Percentiles rank a stretch among this genome's conserved stretches.
Evolutionary conservation across 352 stramenopile species (phyloP).

Genomic region (Globisporangium camurandrum): DNA sequence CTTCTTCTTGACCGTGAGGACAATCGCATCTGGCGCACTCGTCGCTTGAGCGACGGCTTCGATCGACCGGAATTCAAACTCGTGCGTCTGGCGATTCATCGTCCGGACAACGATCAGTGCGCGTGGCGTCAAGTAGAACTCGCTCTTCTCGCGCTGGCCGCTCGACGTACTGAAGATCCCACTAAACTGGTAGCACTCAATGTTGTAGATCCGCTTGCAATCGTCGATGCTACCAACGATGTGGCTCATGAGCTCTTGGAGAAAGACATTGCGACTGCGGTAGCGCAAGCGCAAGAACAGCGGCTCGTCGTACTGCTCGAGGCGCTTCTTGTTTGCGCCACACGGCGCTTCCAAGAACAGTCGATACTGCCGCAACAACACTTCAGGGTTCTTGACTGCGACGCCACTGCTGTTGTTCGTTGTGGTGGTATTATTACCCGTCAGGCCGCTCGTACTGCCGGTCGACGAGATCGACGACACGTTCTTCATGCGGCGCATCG

Average conservation of each 20-base stretch:
- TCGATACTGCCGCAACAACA: constrained; percentile 64
- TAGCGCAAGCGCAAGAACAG: constrained; percentile 67
- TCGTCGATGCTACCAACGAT: constrained; percentile 70
- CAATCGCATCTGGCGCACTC: constrained; percentile 48
- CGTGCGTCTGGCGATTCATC: constrained; percentile 61
- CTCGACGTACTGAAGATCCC: constrained; percentile 62
- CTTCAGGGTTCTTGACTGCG: constrained; percentile 61
- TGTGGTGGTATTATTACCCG: too few relatives aligned
- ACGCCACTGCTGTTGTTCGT: constrained; percentile 21
- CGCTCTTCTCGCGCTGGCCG: constrained; percentile 67
- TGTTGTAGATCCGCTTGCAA: constrained; percentile 59
- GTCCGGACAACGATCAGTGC: constrained; percentile 55
- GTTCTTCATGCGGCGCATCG: constrained; percentile 12
- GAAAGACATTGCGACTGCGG: constrained; percentile 65
- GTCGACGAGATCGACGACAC: constrained; percentile 37
- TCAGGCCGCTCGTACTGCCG: constrained; percentile 16
- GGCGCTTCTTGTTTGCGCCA: constrained; percentile 42
- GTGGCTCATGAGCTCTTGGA: constrained; percentile 81
- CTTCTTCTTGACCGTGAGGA: constrained; percentile 51
- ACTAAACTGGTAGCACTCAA: constrained; percentile 69
- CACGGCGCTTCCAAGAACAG: constrained; percentile 62
- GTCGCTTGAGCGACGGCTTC: constrained; percentile 36
- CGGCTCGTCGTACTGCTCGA: constrained; percentile 55
- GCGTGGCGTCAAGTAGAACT: constrained; percentile 60
- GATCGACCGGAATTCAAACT: constrained; percentile 68